Conservation (phyloP, 768 basidiomycete genomes). For the Scleroderma bovista region DNA sequence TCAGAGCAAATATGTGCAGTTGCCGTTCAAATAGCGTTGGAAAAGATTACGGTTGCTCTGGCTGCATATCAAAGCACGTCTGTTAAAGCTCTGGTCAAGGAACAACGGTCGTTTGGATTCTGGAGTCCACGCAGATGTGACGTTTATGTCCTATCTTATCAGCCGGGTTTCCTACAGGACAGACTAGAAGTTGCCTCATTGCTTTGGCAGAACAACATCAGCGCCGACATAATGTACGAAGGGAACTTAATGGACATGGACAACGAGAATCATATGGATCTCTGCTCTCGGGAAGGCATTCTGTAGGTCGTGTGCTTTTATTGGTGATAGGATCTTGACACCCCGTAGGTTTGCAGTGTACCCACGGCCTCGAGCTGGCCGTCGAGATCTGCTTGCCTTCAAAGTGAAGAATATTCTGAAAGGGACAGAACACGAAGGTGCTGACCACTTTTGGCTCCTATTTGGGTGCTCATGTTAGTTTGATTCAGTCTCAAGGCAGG, state of each 20-base stretch:
- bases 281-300: slow-evolving; percentile 78
- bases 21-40: slow-evolving; percentile 71
- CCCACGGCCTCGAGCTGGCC: slow-evolving; percentile 47
- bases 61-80: slow-evolving; percentile 64
- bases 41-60: slow-evolving; percentile 67
- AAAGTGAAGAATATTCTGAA: slow-evolving; percentile 80
- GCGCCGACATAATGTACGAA: slow-evolving; percentile 87
- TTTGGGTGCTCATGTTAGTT: slow-evolving; percentile 4
- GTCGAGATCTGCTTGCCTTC: slow-evolving; percentile 63
- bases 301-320: slow-evolving; percentile 43
- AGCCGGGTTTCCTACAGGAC: slow-evolving; percentile 69
- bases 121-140: slow-evolving; percentile 90
- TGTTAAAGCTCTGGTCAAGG: slow-evolving; percentile 65
- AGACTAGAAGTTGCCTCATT: slow-evolving; percentile 71
- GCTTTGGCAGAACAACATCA: slow-evolving; percentile 78
- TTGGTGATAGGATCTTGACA: slow-evolving; percentile 28
- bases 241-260: slow-evolving; percentile 56
- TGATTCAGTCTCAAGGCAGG: slow-evolving; percentile 54
- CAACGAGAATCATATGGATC: slow-evolving; percentile 59
- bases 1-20: slow-evolving; percentile 57
- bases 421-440: slow-evolving; percentile 74
- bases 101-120: slow-evolving; percentile 77
- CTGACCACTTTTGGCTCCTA: not conserved
- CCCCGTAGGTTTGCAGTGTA: slow-evolving; percentile 48
- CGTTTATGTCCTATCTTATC: slow-evolving; percentile 78